Percentiles rank a stretch among this genome's conserved stretches.
phyloP scores from a whole-genome alignment of 306 rosid species.

The Datisca glomerata region DNA sequence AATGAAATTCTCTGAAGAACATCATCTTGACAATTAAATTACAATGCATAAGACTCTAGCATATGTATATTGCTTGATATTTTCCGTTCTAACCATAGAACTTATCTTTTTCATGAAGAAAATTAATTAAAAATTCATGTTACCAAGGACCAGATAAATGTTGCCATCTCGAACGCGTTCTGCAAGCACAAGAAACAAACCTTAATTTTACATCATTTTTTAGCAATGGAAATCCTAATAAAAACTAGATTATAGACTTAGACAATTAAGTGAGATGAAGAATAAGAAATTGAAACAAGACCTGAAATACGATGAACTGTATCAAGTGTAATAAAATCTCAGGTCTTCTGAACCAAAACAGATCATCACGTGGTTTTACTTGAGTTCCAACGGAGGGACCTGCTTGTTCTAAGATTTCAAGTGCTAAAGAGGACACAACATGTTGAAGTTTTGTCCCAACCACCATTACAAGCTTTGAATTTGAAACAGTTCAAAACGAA shows the following conservation, averaged over 20 bases:
- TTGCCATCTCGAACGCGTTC: constrained; percentile 98
- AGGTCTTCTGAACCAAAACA: constrained; percentile 90
- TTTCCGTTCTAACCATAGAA: too few relatives aligned
- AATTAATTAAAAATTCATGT: too few relatives aligned
- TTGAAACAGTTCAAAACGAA: constrained; percentile 16
- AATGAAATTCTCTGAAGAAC: too few relatives aligned
- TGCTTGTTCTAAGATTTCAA: constrained; percentile 48
- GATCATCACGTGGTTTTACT: constrained; percentile 79
- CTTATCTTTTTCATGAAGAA: too few relatives aligned
- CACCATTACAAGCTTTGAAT: constrained; percentile 75
- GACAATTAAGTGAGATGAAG: too few relatives aligned
- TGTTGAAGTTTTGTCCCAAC: constrained; percentile 97
- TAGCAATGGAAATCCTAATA: too few relatives aligned
- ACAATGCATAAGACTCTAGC: too few relatives aligned
- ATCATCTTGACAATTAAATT: too few relatives aligned
- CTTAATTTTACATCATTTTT: too few relatives aligned
- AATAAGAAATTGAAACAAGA: too few relatives aligned
- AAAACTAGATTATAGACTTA: too few relatives aligned
- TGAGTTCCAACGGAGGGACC: constrained; percentile 51
- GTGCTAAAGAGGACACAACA: constrained; percentile 86
- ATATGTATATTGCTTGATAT: too few relatives aligned
- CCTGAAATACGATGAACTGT: constrained; percentile 97
- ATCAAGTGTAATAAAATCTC: constrained; percentile 59
- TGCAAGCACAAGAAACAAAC: constrained; percentile 26
- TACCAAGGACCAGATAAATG: constrained; percentile 90